phyloP scores from a whole-genome alignment of 2,329 filamentous ascomycete genomes.

The Bisporella sp. region DNA sequence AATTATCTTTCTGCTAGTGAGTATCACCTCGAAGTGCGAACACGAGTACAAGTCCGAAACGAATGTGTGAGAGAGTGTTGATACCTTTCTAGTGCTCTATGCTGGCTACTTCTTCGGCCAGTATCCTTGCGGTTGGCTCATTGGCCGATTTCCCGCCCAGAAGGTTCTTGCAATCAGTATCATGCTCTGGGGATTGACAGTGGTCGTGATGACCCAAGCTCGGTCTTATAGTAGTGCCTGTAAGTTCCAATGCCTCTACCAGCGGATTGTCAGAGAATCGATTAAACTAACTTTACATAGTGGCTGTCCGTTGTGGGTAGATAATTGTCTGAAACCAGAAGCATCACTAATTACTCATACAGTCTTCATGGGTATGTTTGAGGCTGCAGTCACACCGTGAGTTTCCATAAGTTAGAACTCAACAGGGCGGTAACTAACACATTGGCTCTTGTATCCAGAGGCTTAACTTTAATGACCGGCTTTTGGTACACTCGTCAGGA shows the following conservation, averaged over 20 bases:
- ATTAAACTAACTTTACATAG: not conserved
- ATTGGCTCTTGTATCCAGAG: not conserved
- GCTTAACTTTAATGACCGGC: constrained; percentile 29
- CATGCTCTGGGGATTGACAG: constrained; percentile 29
- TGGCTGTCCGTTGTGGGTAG: not conserved
- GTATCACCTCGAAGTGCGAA: not conserved
- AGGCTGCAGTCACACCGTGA: constrained; percentile 27
- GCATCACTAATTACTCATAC: not conserved
- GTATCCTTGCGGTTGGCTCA: constrained; percentile 34
- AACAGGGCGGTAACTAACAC: not conserved
- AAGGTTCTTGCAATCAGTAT: constrained; percentile 27
- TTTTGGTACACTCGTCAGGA: constrained; percentile 31
- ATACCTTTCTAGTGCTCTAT: constrained; percentile 26
- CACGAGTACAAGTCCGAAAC: not conserved
- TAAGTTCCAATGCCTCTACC: not conserved
- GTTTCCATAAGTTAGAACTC: not conserved
- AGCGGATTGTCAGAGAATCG: not conserved
- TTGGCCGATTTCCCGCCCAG: constrained; percentile 31
- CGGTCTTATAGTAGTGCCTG: constrained; percentile 22
- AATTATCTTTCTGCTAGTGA: constrained; percentile 30
- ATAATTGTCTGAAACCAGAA: not conserved
- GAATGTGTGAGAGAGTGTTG: not conserved
- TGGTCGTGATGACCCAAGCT: constrained; percentile 28
- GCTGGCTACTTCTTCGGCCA: constrained; percentile 35
- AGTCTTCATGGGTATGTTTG: constrained; percentile 28